These are phyloP conservation scores for Litsea cubeba DNA, from an alignment of 164 flowering plant genomes.

Conservation along the genomic window DNA sequence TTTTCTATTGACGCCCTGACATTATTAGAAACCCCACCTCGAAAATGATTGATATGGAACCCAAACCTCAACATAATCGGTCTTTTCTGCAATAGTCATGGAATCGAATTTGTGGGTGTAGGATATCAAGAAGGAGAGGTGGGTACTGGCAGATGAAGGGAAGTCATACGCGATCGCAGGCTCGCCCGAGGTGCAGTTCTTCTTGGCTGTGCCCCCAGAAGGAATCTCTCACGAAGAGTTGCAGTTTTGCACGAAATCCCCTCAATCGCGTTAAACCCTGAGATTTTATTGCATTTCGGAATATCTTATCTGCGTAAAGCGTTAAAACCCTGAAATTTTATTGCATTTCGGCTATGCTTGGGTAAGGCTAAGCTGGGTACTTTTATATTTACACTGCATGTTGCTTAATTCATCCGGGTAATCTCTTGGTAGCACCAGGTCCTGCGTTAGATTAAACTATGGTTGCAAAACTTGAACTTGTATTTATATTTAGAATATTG, in stretches of 20 bases:
- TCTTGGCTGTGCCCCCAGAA: slow-evolving; percentile 71
- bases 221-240: slow-evolving; percentile 66
- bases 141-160: slow-evolving; percentile 85
- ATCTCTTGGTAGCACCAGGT: too few species aligned
- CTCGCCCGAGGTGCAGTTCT: slow-evolving; percentile 76
- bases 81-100: background rate
- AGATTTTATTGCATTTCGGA: background rate
- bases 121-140: slow-evolving; percentile 80
- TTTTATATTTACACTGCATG: too few species aligned
- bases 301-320: background rate
- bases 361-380: too few species aligned
- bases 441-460: too few species aligned
- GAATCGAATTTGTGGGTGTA: slow-evolving; percentile 17
- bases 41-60: background rate
- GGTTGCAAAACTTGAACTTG: too few species aligned
- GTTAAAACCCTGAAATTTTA: background rate
- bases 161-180: slow-evolving; percentile 53
- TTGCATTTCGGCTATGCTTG: background rate
- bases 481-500: too few species aligned
- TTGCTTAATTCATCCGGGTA: too few species aligned
- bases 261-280: background rate
- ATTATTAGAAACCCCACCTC: too few species aligned
- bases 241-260: slow-evolving; percentile 37
- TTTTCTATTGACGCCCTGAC: too few species aligned
- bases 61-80: background rate